These are phyloP conservation scores for Euphorbia pulcherrima DNA, from an alignment of 345 rosid genomes.

Conservation along the genomic window DNA sequence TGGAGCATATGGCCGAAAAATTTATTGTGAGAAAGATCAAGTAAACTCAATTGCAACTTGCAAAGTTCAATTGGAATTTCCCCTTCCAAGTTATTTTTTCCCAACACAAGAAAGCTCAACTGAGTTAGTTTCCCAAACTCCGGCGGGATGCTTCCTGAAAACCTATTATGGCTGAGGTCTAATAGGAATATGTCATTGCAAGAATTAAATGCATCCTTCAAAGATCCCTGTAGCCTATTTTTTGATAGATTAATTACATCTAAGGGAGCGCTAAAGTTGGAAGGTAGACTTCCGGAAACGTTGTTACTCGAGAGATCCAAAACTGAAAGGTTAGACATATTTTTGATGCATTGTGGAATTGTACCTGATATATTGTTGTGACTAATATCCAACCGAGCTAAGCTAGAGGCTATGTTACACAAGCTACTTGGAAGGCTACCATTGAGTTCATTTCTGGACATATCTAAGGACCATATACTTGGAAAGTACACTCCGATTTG, in stretches of 20 bases:
- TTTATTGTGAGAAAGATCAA: not conserved
- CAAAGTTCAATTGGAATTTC: conserved; percentile 18
- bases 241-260: conserved; percentile 1
- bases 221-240: conserved; percentile 1
- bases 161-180: conserved; percentile 19
- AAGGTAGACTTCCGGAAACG: conserved; percentile 4
- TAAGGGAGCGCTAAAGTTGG: not conserved
- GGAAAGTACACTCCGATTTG: not conserved
- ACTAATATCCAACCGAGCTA: not conserved
- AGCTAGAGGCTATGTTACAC: not conserved
- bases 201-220: not conserved
- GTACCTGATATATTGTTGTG: not conserved
- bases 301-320: conserved; percentile 13
- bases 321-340: not conserved
- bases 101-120: conserved; percentile 19
- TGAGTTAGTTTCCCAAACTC: not conserved
- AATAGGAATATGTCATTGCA: not conserved
- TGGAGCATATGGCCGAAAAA: conserved; percentile 11
- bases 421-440: not conserved
- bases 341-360: not conserved
- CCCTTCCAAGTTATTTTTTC: conserved; percentile 19
- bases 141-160: conserved; percentile 17
- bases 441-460: not conserved
- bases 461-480: not conserved
- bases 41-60: conserved; percentile 5